Evolutionary conservation across 768 basidiomycete species (phyloP).

Genomic region (Floccularia luteovirens): DNA sequence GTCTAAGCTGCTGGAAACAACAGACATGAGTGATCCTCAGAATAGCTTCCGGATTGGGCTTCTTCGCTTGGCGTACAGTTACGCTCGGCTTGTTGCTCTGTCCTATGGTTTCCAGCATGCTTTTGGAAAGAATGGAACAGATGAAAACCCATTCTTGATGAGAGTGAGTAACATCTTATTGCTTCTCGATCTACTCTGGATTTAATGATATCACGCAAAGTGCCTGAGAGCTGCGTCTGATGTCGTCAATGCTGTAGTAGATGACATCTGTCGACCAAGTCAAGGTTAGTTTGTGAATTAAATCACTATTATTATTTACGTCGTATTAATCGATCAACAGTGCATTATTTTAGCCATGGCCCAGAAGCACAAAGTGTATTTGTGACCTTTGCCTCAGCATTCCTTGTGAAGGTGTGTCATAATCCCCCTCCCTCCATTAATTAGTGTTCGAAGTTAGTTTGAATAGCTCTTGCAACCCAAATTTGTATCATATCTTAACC

Average conservation of each 20-base stretch:
- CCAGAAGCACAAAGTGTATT: constrained; percentile 79
- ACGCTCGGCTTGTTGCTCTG: constrained; percentile 59
- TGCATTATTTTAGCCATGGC: constrained; percentile 57
- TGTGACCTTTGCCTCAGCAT: constrained; percentile 73
- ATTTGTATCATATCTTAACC: constrained; percentile 52
- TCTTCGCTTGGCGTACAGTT: constrained; percentile 56
- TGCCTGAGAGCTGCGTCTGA: constrained; percentile 63
- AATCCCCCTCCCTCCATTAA: not conserved
- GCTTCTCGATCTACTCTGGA: not conserved
- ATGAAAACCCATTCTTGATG: constrained; percentile 59
- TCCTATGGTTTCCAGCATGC: constrained; percentile 76
- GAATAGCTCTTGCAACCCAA: constrained; percentile 72
- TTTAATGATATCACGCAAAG: constrained; percentile 20
- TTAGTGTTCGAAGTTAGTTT: constrained; percentile 1
- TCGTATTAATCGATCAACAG: constrained; percentile 8
- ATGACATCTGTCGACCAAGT: constrained; percentile 46
- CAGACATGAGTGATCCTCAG: constrained; percentile 46
- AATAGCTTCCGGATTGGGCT: constrained; percentile 56
- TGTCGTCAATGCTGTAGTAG: constrained; percentile 53
- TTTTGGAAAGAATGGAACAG: constrained; percentile 48
- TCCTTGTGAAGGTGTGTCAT: constrained; percentile 63
- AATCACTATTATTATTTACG: constrained; percentile 2
- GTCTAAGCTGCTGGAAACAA: constrained; percentile 41
- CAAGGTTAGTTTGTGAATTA: constrained; percentile 33
- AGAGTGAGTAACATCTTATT: constrained; percentile 37